These are phyloP conservation scores for Mallotus repandus DNA, from an alignment of 441 rosid genomes.

Conservation along the genomic window DNA sequence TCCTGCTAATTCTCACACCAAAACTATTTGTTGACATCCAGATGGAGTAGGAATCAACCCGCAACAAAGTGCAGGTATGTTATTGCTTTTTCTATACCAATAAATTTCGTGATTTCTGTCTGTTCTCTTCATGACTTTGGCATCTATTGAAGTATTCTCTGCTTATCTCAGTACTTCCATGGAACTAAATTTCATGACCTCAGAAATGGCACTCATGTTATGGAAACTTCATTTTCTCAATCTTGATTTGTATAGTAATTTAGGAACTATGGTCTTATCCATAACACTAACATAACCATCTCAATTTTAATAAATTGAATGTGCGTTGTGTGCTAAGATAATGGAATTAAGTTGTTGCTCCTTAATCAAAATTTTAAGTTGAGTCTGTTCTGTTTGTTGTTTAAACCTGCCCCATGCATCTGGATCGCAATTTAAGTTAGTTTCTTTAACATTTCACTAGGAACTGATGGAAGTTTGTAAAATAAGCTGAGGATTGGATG, in stretches of 20 bases:
- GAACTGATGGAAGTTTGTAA: neutral
- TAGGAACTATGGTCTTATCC: neutral
- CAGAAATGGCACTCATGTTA: neutral
- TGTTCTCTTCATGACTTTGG: slow-evolving; percentile 3
- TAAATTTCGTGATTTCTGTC: neutral
- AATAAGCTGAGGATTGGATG: neutral
- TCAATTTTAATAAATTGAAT: too few relatives aligned
- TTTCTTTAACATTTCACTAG: neutral
- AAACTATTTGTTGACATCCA: slow-evolving; percentile 30
- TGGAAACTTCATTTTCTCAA: too few relatives aligned
- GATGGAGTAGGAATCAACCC: slow-evolving; percentile 90
- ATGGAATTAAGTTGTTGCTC: neutral
- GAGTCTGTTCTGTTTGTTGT: neutral
- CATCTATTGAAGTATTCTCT: neutral
- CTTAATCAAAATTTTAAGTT: neutral
- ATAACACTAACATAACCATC: neutral
- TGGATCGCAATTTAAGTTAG: neutral
- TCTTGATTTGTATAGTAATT: too few relatives aligned
- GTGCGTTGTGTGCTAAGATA: too few relatives aligned
- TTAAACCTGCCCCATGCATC: neutral
- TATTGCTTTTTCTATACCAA: neutral
- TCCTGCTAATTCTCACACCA: neutral
- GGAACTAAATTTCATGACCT: neutral
- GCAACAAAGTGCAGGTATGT: slow-evolving; percentile 80
- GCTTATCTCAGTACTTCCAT: neutral